These are phyloP conservation scores for Fusarium musae DNA, from an alignment of 2,329 filamentous ascomycete species.

Conservation along the genomic window DNA sequence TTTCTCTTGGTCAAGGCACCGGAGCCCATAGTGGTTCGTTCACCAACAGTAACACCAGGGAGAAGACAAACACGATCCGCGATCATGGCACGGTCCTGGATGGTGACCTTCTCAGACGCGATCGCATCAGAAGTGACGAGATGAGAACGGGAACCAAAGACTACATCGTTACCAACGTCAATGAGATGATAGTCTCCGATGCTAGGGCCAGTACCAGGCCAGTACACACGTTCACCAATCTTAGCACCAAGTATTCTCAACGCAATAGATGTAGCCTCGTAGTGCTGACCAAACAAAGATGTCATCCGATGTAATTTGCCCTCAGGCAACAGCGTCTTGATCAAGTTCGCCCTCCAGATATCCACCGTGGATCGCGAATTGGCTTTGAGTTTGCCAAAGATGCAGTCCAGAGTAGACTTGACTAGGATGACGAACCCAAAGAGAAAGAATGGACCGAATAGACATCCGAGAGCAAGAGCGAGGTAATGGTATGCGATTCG, in stretches of 20 bases:
- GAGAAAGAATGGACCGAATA: slow-evolving; percentile 4
- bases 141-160: neutral
- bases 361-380: neutral
- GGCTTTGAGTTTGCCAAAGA: neutral
- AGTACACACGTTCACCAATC: slow-evolving; percentile 1
- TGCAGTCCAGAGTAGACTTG: neutral
- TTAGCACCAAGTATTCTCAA: neutral
- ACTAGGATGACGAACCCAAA: neutral
- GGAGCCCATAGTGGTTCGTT: neutral
- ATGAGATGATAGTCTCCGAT: neutral
- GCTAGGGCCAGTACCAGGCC: neutral
- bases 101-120: neutral
- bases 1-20: neutral
- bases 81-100: slow-evolving; percentile 6
- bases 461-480: neutral
- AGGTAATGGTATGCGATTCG: slow-evolving; percentile 10
- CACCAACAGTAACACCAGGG: neutral
- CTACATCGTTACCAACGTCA: neutral
- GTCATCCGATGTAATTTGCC: neutral
- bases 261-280: neutral
- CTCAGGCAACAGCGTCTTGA: neutral
- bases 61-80: slow-evolving; percentile 7
- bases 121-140: neutral
- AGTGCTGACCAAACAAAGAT: slow-evolving; percentile 1
- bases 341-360: neutral